These are phyloP conservation scores for Lachnellula arida DNA, from an alignment of 2,329 filamentous ascomycete genomes.

Conservation along the genomic window DNA sequence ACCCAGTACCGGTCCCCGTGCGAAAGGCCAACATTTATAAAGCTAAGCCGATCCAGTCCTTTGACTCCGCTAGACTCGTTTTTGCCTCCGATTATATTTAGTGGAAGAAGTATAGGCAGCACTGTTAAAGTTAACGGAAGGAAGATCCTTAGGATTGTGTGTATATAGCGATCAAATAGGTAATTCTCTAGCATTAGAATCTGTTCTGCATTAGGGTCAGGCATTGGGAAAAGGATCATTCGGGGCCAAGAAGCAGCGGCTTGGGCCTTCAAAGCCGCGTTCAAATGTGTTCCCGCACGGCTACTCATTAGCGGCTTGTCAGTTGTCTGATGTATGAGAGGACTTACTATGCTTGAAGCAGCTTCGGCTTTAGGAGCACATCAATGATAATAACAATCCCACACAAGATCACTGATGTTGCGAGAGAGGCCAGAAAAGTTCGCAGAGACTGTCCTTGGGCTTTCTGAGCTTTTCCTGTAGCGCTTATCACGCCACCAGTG, in stretches of 20 bases:
- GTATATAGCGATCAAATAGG: conserved; percentile 85
- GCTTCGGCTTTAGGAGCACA: conserved; percentile 3
- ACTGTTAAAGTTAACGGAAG: conserved; percentile 70
- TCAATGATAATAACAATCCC: not conserved
- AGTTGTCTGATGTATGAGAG: conserved; percentile 3
- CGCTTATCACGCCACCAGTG: not conserved
- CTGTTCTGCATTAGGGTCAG: conserved; percentile 5
- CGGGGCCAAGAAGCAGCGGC: not conserved
- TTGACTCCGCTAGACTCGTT: conserved; percentile 50
- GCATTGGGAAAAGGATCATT: conserved; percentile 9
- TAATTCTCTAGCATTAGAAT: conserved; percentile 62
- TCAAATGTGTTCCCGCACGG: too few species aligned
- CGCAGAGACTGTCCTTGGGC: conserved; percentile 4
- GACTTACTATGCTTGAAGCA: conserved; percentile 5
- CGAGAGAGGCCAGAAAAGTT: conserved; percentile 8
- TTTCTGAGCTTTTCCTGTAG: conserved; percentile 8
- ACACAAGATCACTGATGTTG: conserved; percentile 4
- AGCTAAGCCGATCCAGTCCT: conserved; percentile 77
- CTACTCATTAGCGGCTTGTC: not conserved
- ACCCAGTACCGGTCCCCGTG: conserved; percentile 70
- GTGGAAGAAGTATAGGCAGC: conserved; percentile 73
- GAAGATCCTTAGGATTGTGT: conserved; percentile 82
- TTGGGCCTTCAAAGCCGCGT: not conserved
- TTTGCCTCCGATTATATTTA: conserved; percentile 69
- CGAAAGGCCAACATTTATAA: conserved; percentile 67